These are phyloP conservation scores for Parafenestella ontariensis DNA, from an alignment of 2,329 filamentous ascomycete genomes.

Conservation along the genomic window DNA sequence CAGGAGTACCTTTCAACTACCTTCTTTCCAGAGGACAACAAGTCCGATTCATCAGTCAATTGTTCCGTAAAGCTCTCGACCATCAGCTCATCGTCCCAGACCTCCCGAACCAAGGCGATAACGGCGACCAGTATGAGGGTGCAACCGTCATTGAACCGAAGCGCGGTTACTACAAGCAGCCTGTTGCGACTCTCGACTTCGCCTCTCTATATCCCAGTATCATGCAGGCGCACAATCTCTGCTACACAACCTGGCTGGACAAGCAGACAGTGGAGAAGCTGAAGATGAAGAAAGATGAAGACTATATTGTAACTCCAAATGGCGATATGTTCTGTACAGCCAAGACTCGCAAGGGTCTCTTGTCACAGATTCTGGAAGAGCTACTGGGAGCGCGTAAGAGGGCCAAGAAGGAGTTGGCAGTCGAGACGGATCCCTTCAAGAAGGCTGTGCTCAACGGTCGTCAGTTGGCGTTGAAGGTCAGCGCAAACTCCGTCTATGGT, in stretches of 20 bases:
- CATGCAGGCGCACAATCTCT: conserved; percentile 97
- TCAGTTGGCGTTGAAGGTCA: conserved; percentile 94
- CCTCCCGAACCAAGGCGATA: conserved; percentile 67
- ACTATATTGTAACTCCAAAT: conserved; percentile 96
- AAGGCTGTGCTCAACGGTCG: conserved; percentile 98
- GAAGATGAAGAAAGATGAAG: conserved; percentile 81
- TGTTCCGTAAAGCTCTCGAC: conserved; percentile 93
- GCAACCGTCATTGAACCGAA: conserved; percentile 97
- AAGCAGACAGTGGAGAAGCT: conserved; percentile 79
- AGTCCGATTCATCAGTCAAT: conserved; percentile 95
- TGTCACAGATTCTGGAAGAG: conserved; percentile 96
- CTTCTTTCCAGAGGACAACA: conserved; percentile 92
- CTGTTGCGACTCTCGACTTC: conserved; percentile 97
- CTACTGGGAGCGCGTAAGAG: conserved; percentile 89
- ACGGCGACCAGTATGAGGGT: conserved; percentile 93
- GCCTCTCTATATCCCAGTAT: conserved; percentile 98
- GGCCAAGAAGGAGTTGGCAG: conserved; percentile 86
- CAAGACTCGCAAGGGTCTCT: conserved; percentile 87
- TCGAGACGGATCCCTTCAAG: conserved; percentile 94
- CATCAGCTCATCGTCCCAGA: conserved; percentile 96
- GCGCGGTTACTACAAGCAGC: conserved; percentile 91
- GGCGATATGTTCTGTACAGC: conserved; percentile 90
- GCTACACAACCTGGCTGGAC: conserved; percentile 92
- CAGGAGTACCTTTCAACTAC: conserved; percentile 96
- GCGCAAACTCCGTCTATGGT: conserved; percentile 97